Conservation (phyloP, 2,329 filamentous ascomycete genomes). For the Colletotrichum paranaense region DNA sequence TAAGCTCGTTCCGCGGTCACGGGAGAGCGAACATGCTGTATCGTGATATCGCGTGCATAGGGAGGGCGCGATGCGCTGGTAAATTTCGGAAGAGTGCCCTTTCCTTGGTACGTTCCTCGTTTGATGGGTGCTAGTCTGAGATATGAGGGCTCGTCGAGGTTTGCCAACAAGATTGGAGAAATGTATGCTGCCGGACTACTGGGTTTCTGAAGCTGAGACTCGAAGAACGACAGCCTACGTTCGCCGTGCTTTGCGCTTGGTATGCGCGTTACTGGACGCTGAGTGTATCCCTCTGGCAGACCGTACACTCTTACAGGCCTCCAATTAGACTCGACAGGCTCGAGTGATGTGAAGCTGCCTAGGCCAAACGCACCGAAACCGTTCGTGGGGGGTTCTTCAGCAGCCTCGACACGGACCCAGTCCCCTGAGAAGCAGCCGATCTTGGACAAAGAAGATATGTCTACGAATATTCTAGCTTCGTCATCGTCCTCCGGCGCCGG, state of each 20-base stretch:
- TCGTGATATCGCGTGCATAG: conserved; percentile 79
- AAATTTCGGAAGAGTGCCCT: conserved; percentile 66
- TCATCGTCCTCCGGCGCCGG: conserved; percentile 84
- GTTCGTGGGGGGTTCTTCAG: conserved; percentile 77
- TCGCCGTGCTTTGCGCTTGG: conserved; percentile 63
- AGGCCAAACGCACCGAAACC: conserved; percentile 76
- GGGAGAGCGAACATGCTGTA: conserved; percentile 90
- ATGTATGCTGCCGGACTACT: conserved; percentile 75
- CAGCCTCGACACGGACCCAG: conserved; percentile 88
- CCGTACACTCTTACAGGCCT: conserved; percentile 90
- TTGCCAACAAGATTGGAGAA: conserved; percentile 88
- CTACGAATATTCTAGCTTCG: conserved; percentile 89
- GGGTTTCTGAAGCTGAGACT: conserved; percentile 73
- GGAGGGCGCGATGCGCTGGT: conserved; percentile 66
- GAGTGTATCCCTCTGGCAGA: conserved; percentile 79
- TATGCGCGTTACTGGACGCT: conserved; percentile 70
- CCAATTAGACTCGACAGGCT: conserved; percentile 75
- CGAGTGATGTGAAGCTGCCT: conserved; percentile 70
- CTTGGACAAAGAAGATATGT: conserved; percentile 85
- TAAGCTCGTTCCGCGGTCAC: conserved; percentile 86
- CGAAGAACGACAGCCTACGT: conserved; percentile 71
- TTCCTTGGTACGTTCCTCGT: conserved; percentile 59
- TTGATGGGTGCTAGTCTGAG: conserved; percentile 81
- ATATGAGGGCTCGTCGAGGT: conserved; percentile 82
- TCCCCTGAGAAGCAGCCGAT: conserved; percentile 98